Evolutionary conservation across 108 stramenopile species (phyloP).

Genomic region (Discostella pseudostelligera): DNA sequence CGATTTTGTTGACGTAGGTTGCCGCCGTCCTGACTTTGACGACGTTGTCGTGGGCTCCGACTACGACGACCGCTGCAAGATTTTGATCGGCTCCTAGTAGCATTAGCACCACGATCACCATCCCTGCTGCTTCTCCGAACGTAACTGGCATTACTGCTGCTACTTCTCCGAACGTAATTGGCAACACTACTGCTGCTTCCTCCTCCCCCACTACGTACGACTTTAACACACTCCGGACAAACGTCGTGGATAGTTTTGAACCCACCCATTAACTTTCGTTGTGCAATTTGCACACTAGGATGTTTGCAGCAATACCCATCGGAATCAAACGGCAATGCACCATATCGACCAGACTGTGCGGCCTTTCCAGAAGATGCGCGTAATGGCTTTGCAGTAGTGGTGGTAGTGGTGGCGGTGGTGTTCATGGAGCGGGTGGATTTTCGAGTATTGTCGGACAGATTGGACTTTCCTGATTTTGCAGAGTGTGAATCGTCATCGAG

Average conservation of each 20-base stretch:
- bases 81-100: not conserved
- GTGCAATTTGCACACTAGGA: constrained; percentile 38
- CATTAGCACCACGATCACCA: too few species aligned
- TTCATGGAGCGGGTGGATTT: constrained; percentile 4
- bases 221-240: constrained; percentile 34
- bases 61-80: not conserved
- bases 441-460: constrained; percentile 10
- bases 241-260: constrained; percentile 38
- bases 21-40: too few species aligned
- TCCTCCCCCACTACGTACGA: constrained; percentile 18
- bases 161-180: constrained; percentile 3
- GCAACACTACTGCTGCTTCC: not conserved
- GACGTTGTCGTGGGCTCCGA: not conserved
- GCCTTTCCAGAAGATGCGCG: constrained; percentile 19
- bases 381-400: too few species aligned
- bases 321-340: constrained; percentile 38
- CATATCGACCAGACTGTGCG: constrained; percentile 22
- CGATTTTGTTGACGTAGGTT: too few species aligned
- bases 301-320: constrained; percentile 46
- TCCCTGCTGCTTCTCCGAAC: too few species aligned
- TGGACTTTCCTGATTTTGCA: constrained; percentile 25
- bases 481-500: constrained; percentile 36
- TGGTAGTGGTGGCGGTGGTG: not conserved
- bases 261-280: constrained; percentile 43
- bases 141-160: not conserved